Percentiles rank a stretch among this genome's conserved stretches.
These are phyloP conservation scores for Thoreauomyces humboldtii DNA, from an alignment of 192 early-diverging fungal species.

Conservation along the genomic window DNA sequence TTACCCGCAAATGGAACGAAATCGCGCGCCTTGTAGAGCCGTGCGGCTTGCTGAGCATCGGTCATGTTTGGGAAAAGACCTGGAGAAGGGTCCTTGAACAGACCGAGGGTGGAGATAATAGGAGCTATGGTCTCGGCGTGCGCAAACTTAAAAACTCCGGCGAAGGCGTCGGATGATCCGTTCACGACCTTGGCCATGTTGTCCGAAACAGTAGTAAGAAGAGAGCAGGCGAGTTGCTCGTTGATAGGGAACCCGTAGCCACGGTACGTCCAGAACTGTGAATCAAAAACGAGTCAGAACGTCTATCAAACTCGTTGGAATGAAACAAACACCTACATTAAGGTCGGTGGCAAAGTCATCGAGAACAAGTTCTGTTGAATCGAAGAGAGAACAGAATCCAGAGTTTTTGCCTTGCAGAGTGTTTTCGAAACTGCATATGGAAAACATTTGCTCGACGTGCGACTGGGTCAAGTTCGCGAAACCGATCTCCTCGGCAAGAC, in stretches of 20 bases:
- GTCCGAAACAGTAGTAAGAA: slow-evolving; percentile 20
- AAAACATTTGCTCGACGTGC: slow-evolving; percentile 28
- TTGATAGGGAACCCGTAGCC: slow-evolving; percentile 7
- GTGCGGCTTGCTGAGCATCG: slow-evolving; percentile 15
- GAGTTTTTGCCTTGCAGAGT: slow-evolving; percentile 25
- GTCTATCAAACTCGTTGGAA: no score
- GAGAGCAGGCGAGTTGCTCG: slow-evolving; percentile 28
- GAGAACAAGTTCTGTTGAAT: slow-evolving; percentile 12
- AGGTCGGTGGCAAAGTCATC: slow-evolving; percentile 29
- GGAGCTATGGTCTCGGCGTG: slow-evolving; percentile 31
- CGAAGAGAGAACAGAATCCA: slow-evolving; percentile 35
- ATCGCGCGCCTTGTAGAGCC: slow-evolving; percentile 8
- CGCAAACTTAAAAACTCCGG: slow-evolving; percentile 15
- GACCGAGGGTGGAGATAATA: slow-evolving; percentile 26
- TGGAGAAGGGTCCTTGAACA: slow-evolving; percentile 22
- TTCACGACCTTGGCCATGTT: slow-evolving; percentile 24
- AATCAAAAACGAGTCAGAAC: no score
- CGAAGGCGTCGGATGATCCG: background rate
- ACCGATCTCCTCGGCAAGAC: slow-evolving; percentile 11
- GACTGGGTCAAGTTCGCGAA: background rate
- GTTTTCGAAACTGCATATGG: slow-evolving; percentile 34
- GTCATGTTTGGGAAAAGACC: slow-evolving; percentile 1
- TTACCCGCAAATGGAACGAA: slow-evolving; percentile 34
- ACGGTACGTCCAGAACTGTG: background rate
- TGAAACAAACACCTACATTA: no score